These are phyloP conservation scores for Favolaschia claudopus DNA, from an alignment of 768 basidiomycete species.

Conservation along the genomic window DNA sequence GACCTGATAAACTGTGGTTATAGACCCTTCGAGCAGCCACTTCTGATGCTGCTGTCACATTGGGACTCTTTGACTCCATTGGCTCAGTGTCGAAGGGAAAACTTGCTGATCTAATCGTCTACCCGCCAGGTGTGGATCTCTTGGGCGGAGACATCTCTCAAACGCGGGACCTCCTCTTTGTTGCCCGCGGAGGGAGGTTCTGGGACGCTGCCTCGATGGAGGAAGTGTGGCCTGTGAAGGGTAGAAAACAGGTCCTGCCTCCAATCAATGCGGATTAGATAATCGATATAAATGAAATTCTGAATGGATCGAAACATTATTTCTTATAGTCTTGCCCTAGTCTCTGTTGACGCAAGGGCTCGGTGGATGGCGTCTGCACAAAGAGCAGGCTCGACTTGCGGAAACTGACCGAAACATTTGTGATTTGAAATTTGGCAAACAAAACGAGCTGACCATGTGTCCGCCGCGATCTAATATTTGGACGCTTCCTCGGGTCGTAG, in stretches of 20 bases:
- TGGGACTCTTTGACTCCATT: slow-evolving; percentile 67
- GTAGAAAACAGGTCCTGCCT: slow-evolving; percentile 61
- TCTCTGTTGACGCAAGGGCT: neutral
- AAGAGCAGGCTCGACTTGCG: slow-evolving; percentile 14
- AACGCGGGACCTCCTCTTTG: slow-evolving; percentile 60
- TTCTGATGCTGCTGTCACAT: slow-evolving; percentile 66
- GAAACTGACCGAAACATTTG: too few species aligned
- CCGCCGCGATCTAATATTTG: slow-evolving; percentile 14
- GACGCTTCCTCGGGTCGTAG: slow-evolving; percentile 11
- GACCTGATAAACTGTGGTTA: neutral
- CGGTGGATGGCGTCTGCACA: slow-evolving; percentile 19
- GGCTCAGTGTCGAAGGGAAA: slow-evolving; percentile 72
- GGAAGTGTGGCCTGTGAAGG: slow-evolving; percentile 69
- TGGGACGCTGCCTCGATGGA: slow-evolving; percentile 73
- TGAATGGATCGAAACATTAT: neutral
- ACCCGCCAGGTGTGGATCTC: slow-evolving; percentile 66
- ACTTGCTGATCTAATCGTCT: slow-evolving; percentile 75
- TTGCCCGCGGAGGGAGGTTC: slow-evolving; percentile 72
- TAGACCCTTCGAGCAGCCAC: slow-evolving; percentile 77
- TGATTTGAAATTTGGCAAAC: too few species aligned
- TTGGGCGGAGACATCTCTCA: slow-evolving; percentile 57
- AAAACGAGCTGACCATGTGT: slow-evolving; percentile 20
- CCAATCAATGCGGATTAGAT: slow-evolving; percentile 60
- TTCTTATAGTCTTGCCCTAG: slow-evolving; percentile 1
- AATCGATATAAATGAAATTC: neutral